Base-by-base conservation (phyloP, 768 basidiomycete genomes). In the Lactarius evosmus region DNA sequence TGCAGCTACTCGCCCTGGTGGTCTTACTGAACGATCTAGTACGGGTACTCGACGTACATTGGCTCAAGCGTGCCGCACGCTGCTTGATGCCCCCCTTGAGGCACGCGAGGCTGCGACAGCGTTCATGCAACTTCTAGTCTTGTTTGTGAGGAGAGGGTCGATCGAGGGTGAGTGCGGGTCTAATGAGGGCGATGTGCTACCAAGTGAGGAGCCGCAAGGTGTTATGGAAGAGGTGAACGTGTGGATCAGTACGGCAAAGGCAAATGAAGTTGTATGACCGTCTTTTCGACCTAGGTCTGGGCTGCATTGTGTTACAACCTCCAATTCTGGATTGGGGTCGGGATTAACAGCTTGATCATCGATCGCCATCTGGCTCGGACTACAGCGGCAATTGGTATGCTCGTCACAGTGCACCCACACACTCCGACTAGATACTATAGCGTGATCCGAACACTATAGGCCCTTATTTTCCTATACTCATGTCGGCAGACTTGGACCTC, bases 1-100 rank as follows among this genome's bases (percentile, higher is more conserved):
- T 98, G 22, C 87, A 95, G 3, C 78, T 93, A 11, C 82, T 96
- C 16, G 89, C 90, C 3, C 93, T 93, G 2, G 75, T 83, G 14
- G 78, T 78, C 14, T 78, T 89, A n/a, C 70, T 85, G 52, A 68
- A 70, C 1, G 78, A 80, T 19, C 75, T 92, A 12, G 70, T 78
- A 1, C 68, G 69, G 0, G 74, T 78, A n/a, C 75, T 91, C 29
- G 86, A 88, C 55, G 70, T 3, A 76, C 80, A 7, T 75, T 93
- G 19, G 78, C 75, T 1, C 73, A 72, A 34, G 75, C 78, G 5
- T 83, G 83, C 7, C 70, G 75, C 9, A 74, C 75, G 7, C 66
- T 93, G 36, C 65, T 85, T 14, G 72, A 74, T 75, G 41, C 67
- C 57, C 30, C 44, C 30, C 25, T 40, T 32, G 46, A 69, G 75